Percentiles rank a stretch among this genome's conserved stretches.
Evolutionary conservation across 2,329 filamentous ascomycete species (phyloP).

Genomic region (Blastomyces silverae): DNA sequence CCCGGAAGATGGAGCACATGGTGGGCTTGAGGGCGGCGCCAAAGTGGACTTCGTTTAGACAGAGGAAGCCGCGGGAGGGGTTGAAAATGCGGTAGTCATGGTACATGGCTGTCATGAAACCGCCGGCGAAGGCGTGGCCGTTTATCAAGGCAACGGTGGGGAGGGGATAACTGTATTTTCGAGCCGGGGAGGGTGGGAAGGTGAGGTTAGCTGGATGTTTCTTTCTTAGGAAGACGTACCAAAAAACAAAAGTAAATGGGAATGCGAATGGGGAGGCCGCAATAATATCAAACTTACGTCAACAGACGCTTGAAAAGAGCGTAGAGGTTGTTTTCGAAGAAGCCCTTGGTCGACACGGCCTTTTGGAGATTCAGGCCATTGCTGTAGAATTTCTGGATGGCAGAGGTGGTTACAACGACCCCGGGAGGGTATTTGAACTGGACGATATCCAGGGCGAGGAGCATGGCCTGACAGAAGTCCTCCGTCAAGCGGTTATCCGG

Average conservation of each 20-base stretch:
- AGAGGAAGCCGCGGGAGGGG: constrained; percentile 62
- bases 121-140: constrained; percentile 74
- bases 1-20: constrained; percentile 67
- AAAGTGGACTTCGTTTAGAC: constrained; percentile 75
- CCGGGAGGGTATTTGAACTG: constrained; percentile 62
- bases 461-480: constrained; percentile 59
- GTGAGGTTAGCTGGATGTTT: background rate
- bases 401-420: constrained; percentile 69
- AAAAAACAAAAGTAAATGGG: constrained; percentile 1
- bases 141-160: constrained; percentile 73
- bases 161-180: constrained; percentile 58
- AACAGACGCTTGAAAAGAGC: constrained; percentile 58
- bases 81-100: constrained; percentile 79
- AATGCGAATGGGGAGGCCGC: constrained; percentile 19
- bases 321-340: constrained; percentile 57
- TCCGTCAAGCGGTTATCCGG: constrained; percentile 71
- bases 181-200: background rate
- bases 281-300: constrained; percentile 36
- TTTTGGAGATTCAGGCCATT: constrained; percentile 74
- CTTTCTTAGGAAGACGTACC: background rate
- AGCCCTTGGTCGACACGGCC: constrained; percentile 54
- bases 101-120: constrained; percentile 73
- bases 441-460: constrained; percentile 67
- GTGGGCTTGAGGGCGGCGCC: constrained; percentile 66
- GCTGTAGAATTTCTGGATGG: constrained; percentile 70